A percentile compares a stretch with the other conserved stretches of the same genome.
Conservation (phyloP, 345 rosid genomes). For the Linum trigynum region DNA sequence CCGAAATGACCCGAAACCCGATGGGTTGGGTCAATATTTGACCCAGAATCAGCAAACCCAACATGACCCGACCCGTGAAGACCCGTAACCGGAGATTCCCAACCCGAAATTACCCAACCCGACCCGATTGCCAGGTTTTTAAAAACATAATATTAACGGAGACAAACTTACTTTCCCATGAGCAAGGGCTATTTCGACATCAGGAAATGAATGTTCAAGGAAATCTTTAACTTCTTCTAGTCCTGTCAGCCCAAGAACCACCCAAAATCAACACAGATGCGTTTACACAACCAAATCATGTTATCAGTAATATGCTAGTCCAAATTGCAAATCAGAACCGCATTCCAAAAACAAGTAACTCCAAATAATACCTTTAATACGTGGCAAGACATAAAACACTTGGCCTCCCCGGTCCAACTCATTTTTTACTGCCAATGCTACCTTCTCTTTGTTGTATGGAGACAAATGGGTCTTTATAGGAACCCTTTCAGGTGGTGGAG, state of each 20-base stretch:
- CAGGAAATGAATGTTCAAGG: conserved; percentile 64
- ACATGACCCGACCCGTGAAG: too few species aligned
- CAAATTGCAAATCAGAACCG: too few species aligned
- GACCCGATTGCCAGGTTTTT: too few species aligned
- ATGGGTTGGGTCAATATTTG: too few species aligned
- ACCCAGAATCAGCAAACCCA: too few species aligned
- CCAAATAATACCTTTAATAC: conserved; percentile 60
- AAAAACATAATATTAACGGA: background rate
- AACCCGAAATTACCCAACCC: too few species aligned
- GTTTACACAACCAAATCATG: background rate
- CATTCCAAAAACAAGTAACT: background rate
- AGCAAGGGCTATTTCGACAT: conserved; percentile 73
- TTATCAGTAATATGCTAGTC: background rate
- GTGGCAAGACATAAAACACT: conserved; percentile 91
- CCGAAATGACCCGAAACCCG: too few species aligned
- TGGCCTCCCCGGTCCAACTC: conserved; percentile 89
- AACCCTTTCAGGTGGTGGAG: conserved; percentile 98
- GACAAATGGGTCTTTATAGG: conserved; percentile 88
- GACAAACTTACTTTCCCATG: conserved; percentile 69
- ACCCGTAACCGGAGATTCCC: too few species aligned
- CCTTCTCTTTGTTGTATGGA: conserved; percentile 49
- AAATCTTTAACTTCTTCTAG: conserved; percentile 78
- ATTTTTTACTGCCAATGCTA: conserved; percentile 57
- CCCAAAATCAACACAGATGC: background rate
- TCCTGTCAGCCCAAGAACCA: conserved; percentile 39